Conservation (phyloP, 2,329 filamentous ascomycete species). For the Penicillium capsulatum region DNA sequence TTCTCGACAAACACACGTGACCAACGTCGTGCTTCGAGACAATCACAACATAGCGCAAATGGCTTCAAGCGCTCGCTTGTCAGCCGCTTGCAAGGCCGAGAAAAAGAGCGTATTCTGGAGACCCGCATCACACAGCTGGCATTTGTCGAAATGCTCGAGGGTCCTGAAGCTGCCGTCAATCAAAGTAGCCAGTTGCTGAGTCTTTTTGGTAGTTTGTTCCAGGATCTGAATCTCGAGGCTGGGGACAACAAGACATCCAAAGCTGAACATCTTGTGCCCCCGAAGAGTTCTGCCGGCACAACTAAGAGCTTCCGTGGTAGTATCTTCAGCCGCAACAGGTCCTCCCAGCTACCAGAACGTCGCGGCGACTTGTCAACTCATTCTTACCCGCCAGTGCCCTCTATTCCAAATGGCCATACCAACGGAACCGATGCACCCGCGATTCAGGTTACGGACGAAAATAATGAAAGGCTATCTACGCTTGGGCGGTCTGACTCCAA, state of each 20-base stretch:
- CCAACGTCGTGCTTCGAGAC: conserved; percentile 31
- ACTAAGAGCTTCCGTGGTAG: conserved; percentile 67
- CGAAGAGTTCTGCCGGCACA: conserved; percentile 68
- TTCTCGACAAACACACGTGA: conserved; percentile 59
- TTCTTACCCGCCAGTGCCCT: conserved; percentile 19
- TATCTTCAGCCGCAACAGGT: conserved; percentile 66
- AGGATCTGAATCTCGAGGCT: conserved; percentile 50
- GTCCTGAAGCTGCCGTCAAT: conserved; percentile 80
- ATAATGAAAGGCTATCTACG: conserved; percentile 32
- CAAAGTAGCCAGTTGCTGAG: conserved; percentile 78
- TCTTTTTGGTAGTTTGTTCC: conserved; percentile 78
- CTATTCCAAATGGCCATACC: conserved; percentile 21
- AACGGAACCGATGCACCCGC: conserved; percentile 52
- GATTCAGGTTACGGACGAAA: conserved; percentile 72
- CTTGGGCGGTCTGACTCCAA: conserved; percentile 32
- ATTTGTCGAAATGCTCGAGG: conserved; percentile 77
- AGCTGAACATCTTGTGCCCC: conserved; percentile 50
- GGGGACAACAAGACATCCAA: conserved; percentile 22
- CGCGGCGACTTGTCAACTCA: conserved; percentile 40
- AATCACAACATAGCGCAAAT: conserved; percentile 22
- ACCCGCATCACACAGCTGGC: conserved; percentile 92
- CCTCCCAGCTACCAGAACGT: conserved; percentile 44
- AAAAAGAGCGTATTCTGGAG: conserved; percentile 85
- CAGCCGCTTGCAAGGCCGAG: conserved; percentile 74
- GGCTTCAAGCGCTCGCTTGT: conserved; percentile 52